Evolutionary conservation across 164 flowering plant genomes (phyloP), one percentile per base, ranked within the genome.

Genomic region (Nymphaea thermarum): DNA sequence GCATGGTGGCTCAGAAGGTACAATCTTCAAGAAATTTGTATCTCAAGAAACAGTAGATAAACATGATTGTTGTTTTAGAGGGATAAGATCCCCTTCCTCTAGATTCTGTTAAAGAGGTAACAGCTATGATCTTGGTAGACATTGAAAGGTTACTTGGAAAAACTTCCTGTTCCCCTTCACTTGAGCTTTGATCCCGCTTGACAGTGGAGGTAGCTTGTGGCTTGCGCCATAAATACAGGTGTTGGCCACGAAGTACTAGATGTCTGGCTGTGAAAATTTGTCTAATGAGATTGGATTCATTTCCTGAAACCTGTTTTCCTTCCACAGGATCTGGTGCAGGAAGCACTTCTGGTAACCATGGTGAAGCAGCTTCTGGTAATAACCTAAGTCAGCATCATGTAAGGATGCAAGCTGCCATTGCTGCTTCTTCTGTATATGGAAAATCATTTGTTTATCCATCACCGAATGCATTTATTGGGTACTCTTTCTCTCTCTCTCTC

Each of bases 381-480:
- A 77, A 67, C 70, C 65, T 82, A 77, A 87, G 76, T 70, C 81
- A 65, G 61, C 94, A 92, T 76, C 84, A 86, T 43, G 87, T 86
- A 64, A 87, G 97, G 74, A 84, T 92, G 47, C 89, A 79, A 80
- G 99, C 98, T 74, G 97, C 98, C 65, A 93, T 93, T 45, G 81
- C 91, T 8, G 99, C 99, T 66, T 95, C 98, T n/a, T 72, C 97
- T 60, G 66, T 95, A 65, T 95, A 95, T 73, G 88, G 82, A 74
- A 92, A 82, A 75, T 95, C 99, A 66, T 83, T 68, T 80, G 95
- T 86, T 18, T 90, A 92, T 76, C 98, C 99, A 62, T 83, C 86
- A 71, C 74, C 89, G 72, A 85, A 72, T 78, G 70, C 87, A 51
- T 0, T 25, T 25, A 51, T 83, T 67, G 73, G 70, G 15, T 87